phyloP scores from a whole-genome alignment of 768 basidiomycete genomes.

The Paxillus involutus region DNA sequence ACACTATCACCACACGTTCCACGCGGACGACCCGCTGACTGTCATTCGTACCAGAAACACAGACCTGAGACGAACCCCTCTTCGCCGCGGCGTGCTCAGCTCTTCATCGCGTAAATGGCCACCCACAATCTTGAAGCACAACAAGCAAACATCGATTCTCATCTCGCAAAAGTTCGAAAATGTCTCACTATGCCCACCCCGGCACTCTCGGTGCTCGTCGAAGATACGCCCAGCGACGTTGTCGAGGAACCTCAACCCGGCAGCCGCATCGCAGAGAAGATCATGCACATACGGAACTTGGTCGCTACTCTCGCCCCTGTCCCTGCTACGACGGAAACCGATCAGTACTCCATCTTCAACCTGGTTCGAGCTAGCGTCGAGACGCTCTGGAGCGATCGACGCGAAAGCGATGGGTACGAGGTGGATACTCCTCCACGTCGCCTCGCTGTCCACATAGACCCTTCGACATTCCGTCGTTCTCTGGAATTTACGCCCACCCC shows the following conservation, averaged over 20 bases:
- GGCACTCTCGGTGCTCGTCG: neutral
- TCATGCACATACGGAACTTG: slow-evolving; percentile 19
- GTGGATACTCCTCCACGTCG: slow-evolving; percentile 1
- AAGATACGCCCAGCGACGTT: neutral
- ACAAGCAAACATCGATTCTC: slow-evolving; percentile 19
- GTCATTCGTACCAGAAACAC: neutral
- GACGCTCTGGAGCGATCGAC: slow-evolving; percentile 19
- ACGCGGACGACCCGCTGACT: too few relatives aligned
- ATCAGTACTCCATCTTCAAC: slow-evolving; percentile 14
- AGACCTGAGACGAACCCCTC: neutral
- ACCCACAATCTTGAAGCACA: slow-evolving; percentile 12
- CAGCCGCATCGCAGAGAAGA: slow-evolving; percentile 20
- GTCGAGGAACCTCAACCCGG: slow-evolving; percentile 9
- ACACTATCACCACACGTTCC: too few relatives aligned
- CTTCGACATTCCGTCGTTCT: slow-evolving; percentile 3
- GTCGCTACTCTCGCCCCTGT: slow-evolving; percentile 19
- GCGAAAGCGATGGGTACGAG: neutral
- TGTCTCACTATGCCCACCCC: slow-evolving; percentile 11
- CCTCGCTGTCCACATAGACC: slow-evolving; percentile 1
- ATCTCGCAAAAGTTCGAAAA: slow-evolving; percentile 15
- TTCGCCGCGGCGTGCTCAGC: too few relatives aligned
- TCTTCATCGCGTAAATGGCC: neutral
- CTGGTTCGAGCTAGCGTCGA: slow-evolving; percentile 19
- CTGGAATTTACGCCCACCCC: slow-evolving; percentile 8
- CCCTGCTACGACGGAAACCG: slow-evolving; percentile 19